Conservation (phyloP, 495 filamentous ascomycete genomes). For the Friedmanniomyces endolithicus region DNA sequence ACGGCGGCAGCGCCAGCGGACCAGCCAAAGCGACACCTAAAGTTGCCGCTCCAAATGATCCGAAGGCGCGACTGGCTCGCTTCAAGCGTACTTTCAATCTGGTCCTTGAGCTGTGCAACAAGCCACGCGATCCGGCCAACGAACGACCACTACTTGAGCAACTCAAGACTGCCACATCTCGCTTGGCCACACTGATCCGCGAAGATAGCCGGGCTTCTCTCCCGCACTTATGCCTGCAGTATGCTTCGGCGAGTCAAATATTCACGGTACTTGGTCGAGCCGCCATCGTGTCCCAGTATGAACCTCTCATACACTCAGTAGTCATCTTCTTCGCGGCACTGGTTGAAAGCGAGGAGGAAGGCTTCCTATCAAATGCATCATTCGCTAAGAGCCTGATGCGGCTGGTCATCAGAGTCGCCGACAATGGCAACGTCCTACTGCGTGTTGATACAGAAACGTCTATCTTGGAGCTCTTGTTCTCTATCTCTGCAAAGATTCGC, state of each 20-base stretch:
- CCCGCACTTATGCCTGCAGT: constrained; percentile 79
- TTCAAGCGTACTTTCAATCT: constrained; percentile 82
- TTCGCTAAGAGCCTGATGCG: constrained; percentile 79
- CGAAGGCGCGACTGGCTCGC: constrained; percentile 71
- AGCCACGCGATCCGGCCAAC: constrained; percentile 40
- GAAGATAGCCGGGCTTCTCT: constrained; percentile 79
- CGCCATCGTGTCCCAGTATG: constrained; percentile 63
- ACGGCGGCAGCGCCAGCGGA: constrained; percentile 66
- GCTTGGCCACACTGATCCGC: constrained; percentile 64
- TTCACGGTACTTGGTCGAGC: constrained; percentile 80
- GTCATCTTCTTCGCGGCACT: constrained; percentile 75
- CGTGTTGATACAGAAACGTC: constrained; percentile 63
- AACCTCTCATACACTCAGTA: constrained; percentile 67
- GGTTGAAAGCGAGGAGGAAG: constrained; percentile 90
- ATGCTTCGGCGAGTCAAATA: constrained; percentile 69
- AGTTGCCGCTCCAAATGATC: constrained; percentile 53
- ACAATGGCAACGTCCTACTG: constrained; percentile 47
- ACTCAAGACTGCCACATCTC: constrained; percentile 36
- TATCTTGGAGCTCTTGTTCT: constrained; percentile 84
- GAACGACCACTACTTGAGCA: constrained; percentile 38
- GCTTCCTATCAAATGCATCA: constrained; percentile 68
- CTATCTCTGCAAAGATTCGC: constrained; percentile 86
- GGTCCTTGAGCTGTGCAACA: constrained; percentile 58
- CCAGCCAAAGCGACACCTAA: constrained; percentile 36
- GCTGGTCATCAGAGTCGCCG: constrained; percentile 56